These are phyloP conservation scores for Citrus unshiu DNA, from an alignment of 345 rosid genomes.

Conservation along the genomic window DNA sequence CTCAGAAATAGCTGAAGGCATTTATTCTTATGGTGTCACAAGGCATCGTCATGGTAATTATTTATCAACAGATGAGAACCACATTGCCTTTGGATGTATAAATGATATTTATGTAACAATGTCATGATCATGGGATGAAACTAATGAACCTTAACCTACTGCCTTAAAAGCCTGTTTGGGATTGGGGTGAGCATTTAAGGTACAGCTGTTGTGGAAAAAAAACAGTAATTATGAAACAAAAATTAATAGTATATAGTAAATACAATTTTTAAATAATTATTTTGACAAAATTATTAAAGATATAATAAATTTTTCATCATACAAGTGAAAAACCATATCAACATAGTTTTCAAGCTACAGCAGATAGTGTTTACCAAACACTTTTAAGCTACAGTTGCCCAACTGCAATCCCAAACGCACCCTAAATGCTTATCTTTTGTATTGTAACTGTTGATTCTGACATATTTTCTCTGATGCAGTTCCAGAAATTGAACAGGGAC, in stretches of 20 bases:
- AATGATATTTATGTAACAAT: neutral
- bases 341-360: too few species aligned
- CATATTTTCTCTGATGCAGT: conserved; percentile 43
- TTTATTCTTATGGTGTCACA: conserved; percentile 86
- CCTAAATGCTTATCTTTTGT: neutral
- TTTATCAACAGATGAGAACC: neutral
- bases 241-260: too few species aligned
- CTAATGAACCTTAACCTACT: neutral
- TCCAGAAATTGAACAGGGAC: conserved; percentile 98
- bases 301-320: too few species aligned
- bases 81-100: neutral
- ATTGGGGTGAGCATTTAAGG: too few species aligned
- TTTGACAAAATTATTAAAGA: too few species aligned
- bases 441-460: neutral
- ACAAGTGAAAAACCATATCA: too few species aligned
- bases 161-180: neutral
- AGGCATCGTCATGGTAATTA: conserved; percentile 88
- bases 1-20: conserved; percentile 88
- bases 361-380: too few species aligned
- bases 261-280: too few species aligned
- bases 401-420: too few species aligned
- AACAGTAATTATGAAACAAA: too few species aligned
- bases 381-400: too few species aligned
- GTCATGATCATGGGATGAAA: neutral
- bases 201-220: too few species aligned